phyloP scores from a whole-genome alignment of 2,329 filamentous ascomycete genomes.

The Sclerotinia borealis region DNA sequence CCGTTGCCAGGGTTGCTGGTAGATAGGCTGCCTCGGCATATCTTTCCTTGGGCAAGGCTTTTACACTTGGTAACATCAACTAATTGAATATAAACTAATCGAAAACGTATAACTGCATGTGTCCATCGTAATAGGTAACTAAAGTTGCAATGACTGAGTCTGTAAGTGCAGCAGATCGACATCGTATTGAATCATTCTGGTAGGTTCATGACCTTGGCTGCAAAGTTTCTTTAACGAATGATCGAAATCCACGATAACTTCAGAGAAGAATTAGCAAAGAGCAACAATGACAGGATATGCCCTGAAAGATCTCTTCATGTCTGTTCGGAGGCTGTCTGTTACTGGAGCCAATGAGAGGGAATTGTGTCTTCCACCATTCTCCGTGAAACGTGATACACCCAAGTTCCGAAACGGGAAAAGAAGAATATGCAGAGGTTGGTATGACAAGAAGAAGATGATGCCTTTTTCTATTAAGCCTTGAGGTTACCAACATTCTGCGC shows the following conservation, averaged over 20 bases:
- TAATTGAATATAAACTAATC: not conserved
- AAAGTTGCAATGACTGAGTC: not conserved
- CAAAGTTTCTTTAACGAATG: constrained; percentile 2
- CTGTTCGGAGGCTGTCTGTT: not conserved
- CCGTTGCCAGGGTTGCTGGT: not conserved
- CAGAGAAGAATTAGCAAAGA: not conserved
- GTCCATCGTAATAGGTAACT: not conserved
- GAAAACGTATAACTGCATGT: not conserved
- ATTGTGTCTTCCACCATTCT: not conserved
- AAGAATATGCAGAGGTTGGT: not conserved
- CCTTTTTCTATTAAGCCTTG: not conserved
- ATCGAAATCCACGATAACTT: constrained; percentile 10
- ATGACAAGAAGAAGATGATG: constrained; percentile 2
- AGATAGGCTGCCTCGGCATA: constrained; percentile 1
- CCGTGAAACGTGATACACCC: constrained; percentile 4
- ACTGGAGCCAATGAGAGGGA: constrained; percentile 2
- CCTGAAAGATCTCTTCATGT: not conserved
- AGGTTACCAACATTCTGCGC: not conserved
- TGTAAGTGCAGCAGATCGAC: not conserved
- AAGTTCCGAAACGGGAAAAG: not conserved
- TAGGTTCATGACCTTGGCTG: constrained; percentile 9
- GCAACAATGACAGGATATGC: constrained; percentile 5
- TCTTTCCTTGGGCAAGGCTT: not conserved
- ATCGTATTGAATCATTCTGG: constrained; percentile 3
- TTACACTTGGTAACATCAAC: not conserved